Base-by-base conservation (phyloP, 768 basidiomycete species). In the Infundibulicybe gibba region DNA sequence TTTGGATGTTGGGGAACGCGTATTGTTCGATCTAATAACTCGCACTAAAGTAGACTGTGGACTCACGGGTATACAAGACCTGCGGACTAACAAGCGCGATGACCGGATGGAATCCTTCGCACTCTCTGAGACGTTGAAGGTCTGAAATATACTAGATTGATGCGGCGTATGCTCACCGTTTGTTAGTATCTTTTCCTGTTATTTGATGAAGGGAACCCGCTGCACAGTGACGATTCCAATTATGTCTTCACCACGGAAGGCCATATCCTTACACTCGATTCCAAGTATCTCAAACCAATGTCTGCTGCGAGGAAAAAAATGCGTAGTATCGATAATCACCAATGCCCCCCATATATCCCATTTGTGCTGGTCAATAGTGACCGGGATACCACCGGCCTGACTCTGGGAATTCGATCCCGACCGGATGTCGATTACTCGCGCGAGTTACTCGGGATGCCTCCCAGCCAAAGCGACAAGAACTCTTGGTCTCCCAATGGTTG, bases 41-140 rank as follows among this genome's bases (percentile, higher is more conserved):
- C 78, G 93, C 40, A 74, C 90, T 14, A 89, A 84, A 64, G 91
- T 94, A 3, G 75, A 79, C 10, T 98, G 95, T 61, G 95, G 95
- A 1, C 72, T 98, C 39, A 77, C 87, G 5, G 85, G 90, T 6
- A 83, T 98, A 47, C 72, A 76, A 53, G 88, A 97, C 64, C 75
- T 97, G 2, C 74, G 85, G 35, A 82, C 74, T 25, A 88, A 90
- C 54, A 72, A 81, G 55, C 80, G 79, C 14, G 92, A 94, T 52
- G 92, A 98, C 58, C 80, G 95, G 49, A 98, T 98, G 97, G 97
- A 98, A 64, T 92, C 89, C 4, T 99, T 98, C 63, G 82, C 82
- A n/a, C 73, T 97, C 30, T 93, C 90, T 3, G 94, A 95, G 67
- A 93, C 93, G 0, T 68, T 97, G 40, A 95, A 94, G 76, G 92